Conservation (phyloP, 495 filamentous ascomycete genomes). For the Talaromyces trachyspermus region DNA sequence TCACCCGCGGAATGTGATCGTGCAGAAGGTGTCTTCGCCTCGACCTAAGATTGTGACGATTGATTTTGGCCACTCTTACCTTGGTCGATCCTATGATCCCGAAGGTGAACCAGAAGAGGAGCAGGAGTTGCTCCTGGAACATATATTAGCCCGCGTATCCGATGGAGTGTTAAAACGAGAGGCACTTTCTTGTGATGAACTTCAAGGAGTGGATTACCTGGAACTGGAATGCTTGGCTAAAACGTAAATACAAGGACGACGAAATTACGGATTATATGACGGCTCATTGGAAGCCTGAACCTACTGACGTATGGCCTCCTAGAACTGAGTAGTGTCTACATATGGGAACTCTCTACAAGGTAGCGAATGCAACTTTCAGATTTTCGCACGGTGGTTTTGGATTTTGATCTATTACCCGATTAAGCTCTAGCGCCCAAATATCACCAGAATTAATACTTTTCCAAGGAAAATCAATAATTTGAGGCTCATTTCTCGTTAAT, state of each 20-base stretch:
- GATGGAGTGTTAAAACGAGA: neutral
- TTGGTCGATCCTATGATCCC: neutral
- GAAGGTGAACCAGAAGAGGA: neutral
- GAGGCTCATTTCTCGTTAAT: too few relatives aligned
- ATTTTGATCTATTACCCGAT: too few relatives aligned
- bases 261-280: neutral
- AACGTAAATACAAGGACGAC: neutral
- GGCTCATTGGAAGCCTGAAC: neutral
- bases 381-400: too few relatives aligned
- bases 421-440: too few relatives aligned
- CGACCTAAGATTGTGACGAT: neutral
- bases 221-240: neutral
- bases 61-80: neutral
- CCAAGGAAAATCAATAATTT: too few relatives aligned
- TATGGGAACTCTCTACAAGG: neutral
- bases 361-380: too few relatives aligned
- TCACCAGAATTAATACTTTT: too few relatives aligned
- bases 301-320: neutral
- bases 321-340: neutral
- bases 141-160: neutral
- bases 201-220: neutral
- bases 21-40: neutral
- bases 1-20: neutral
- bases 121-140: constrained; percentile 1
- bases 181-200: neutral